These are phyloP conservation scores for Yamadazyma songkhlaensis DNA, from an alignment of 1,139 yeast species.

Conservation along the genomic window DNA sequence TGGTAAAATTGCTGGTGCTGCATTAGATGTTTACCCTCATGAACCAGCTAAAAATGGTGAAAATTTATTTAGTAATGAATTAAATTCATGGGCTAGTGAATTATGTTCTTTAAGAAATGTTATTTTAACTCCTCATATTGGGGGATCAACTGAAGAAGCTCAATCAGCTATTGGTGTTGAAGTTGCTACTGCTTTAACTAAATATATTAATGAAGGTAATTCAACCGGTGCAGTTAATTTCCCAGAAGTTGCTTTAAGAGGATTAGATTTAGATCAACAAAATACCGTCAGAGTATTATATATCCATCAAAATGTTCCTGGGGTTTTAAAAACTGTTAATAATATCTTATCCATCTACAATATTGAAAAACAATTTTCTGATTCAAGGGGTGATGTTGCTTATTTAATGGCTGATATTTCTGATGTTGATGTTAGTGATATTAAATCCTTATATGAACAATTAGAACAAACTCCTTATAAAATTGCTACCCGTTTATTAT, in stretches of 20 bases:
- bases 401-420: slow-evolving; percentile 97
- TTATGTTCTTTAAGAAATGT: slow-evolving; percentile 81
- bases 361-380: slow-evolving; percentile 96
- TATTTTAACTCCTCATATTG: slow-evolving; percentile 94
- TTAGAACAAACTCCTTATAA: slow-evolving; percentile 89
- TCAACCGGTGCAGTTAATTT: slow-evolving; percentile 97
- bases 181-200: slow-evolving; percentile 81
- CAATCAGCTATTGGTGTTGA: slow-evolving; percentile 97
- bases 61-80: slow-evolving; percentile 62
- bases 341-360: slow-evolving; percentile 93
- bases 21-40: slow-evolving; percentile 92
- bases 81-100: slow-evolving; percentile 85
- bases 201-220: slow-evolving; percentile 93
- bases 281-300: slow-evolving; percentile 90
- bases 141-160: slow-evolving; percentile 99
- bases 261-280: slow-evolving; percentile 84
- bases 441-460: slow-evolving; percentile 80
- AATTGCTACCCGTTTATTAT: slow-evolving; percentile 86
- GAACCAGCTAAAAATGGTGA: slow-evolving; percentile 98
- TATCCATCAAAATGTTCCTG: slow-evolving; percentile 97
- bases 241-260: slow-evolving; percentile 96
- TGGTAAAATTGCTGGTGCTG: slow-evolving; percentile 97
- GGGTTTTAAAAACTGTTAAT: slow-evolving; percentile 96
- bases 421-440: slow-evolving; percentile 77
- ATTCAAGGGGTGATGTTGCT: slow-evolving; percentile 94